These are phyloP conservation scores for Penicillium diatomitis DNA, from an alignment of 495 filamentous ascomycete genomes.

Conservation along the genomic window DNA sequence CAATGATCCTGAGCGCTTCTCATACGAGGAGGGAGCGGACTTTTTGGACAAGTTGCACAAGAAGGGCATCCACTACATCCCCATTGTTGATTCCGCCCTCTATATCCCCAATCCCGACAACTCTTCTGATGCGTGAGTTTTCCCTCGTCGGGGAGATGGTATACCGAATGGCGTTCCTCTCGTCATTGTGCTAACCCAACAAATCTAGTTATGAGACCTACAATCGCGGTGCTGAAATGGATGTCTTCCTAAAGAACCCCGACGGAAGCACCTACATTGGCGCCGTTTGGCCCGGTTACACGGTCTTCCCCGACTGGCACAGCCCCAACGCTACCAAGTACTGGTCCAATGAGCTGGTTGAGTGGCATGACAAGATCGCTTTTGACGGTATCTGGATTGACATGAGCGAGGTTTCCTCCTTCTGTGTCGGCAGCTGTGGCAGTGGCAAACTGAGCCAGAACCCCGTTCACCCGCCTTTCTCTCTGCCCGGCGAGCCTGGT, in stretches of 20 bases:
- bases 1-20: constrained; percentile 43
- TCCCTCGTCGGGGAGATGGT: not conserved
- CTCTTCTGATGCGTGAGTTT: constrained; percentile 50
- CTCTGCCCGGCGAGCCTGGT: constrained; percentile 55
- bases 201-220: constrained; percentile 50
- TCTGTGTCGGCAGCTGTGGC: constrained; percentile 75
- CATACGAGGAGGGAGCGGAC: constrained; percentile 39
- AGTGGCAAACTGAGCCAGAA: constrained; percentile 58
- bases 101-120: constrained; percentile 70
- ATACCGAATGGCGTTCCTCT: too few relatives aligned
- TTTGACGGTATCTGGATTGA: constrained; percentile 58
- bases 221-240: constrained; percentile 52
- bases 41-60: constrained; percentile 59
- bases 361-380: constrained; percentile 48
- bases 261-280: constrained; percentile 55
- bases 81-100: constrained; percentile 77
- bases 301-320: constrained; percentile 57
- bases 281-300: constrained; percentile 56
- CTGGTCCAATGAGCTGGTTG: constrained; percentile 62
- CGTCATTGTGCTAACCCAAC: not conserved
- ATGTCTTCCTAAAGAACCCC: constrained; percentile 55
- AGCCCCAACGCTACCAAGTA: constrained; percentile 49
- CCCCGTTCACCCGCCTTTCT: constrained; percentile 59
- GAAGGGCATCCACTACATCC: constrained; percentile 64
- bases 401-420: constrained; percentile 62